Base-by-base conservation (phyloP, 2,329 filamentous ascomycete genomes). In the Nectriaceae sp. region DNA sequence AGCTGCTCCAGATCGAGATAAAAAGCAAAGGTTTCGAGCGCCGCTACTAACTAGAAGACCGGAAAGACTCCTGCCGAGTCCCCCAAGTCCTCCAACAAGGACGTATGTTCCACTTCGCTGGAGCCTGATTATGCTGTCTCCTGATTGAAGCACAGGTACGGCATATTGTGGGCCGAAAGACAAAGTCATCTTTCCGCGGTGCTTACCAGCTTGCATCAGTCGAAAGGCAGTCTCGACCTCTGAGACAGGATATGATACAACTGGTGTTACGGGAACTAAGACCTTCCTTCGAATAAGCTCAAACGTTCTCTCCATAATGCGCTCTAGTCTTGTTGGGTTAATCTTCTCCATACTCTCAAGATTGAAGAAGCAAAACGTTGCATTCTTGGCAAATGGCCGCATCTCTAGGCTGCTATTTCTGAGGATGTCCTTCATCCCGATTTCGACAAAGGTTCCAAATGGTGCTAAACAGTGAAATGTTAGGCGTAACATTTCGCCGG, bases 61-160 rank as follows among this genome's bases (percentile, higher is more conserved):
- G 5, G 67, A 62, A 19, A 74, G 65, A 26, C 58, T 59, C 38
- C 63, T 58, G n/a, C 73, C 73, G 1, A 75, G 53, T 29, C 71
- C 73, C 33, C 73, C 71, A 2, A 72, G 61, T 8, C 74, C 73
- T 42, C 74, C 74, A 31, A 65, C 64, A 19, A 48, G 31, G 3
- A 48, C 36, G 20, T 35, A 44, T 5, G 40, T 36, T 19, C 19
- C 13, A 13, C 38, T 11, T 19, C 19, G 21, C 4, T 21, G 8
- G n/a, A 44, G 6, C 24, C 13, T 13, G 13, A 13, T 13, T 6
- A 13, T 29, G 24, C 24, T 29, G 6, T 29, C 24, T 6, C 13
- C 24, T 6, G 24, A 13, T 29, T 29, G 42, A 16, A 37, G 11
- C 18, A 24, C 31, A 3, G 20, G 21, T 15, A 44, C 21, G 18